Evolutionary conservation across 768 basidiomycete genomes (phyloP).

Genomic region (Polyporus arcularius): DNA sequence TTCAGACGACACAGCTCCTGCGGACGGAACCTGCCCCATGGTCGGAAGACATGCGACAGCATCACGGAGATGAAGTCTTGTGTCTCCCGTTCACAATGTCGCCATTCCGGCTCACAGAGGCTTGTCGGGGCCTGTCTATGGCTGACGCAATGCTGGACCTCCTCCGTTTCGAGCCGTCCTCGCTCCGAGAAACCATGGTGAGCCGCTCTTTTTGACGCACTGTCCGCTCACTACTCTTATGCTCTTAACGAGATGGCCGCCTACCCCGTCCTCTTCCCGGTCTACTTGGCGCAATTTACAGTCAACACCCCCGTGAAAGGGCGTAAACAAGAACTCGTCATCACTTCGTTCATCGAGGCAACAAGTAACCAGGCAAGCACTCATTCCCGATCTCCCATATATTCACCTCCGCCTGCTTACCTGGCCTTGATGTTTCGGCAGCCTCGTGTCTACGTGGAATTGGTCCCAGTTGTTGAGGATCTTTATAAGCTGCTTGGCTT

Average conservation of each 20-base stretch:
- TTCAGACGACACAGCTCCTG: too few relatives aligned
- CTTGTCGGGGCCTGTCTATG: slow-evolving; percentile 36
- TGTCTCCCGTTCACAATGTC: slow-evolving; percentile 59
- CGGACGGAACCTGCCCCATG: slow-evolving; percentile 41
- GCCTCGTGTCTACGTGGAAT: too few relatives aligned
- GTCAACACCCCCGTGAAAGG: slow-evolving; percentile 17
- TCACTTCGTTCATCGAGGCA: slow-evolving; percentile 14
- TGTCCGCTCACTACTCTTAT: background rate
- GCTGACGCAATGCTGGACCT: slow-evolving; percentile 38
- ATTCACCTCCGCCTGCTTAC: background rate
- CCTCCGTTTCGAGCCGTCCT: slow-evolving; percentile 43
- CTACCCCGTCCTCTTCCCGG: slow-evolving; percentile 64
- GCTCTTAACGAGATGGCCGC: slow-evolving; percentile 46
- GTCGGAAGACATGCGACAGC: slow-evolving; percentile 45
- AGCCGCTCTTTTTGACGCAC: slow-evolving; percentile 18
- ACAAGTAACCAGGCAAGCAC: slow-evolving; percentile 1
- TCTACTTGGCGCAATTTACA: slow-evolving; percentile 59
- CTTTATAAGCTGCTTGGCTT: too few relatives aligned
- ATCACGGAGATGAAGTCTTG: slow-evolving; percentile 49
- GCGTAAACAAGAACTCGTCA: background rate
- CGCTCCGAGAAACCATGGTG: slow-evolving; percentile 49
- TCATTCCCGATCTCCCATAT: background rate
- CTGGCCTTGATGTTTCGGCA: too few relatives aligned
- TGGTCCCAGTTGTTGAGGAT: too few relatives aligned
- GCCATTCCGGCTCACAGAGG: slow-evolving; percentile 52